These are phyloP conservation scores for Coemansia sp. DNA, from an alignment of 192 early-diverging fungal species.

Conservation along the genomic window DNA sequence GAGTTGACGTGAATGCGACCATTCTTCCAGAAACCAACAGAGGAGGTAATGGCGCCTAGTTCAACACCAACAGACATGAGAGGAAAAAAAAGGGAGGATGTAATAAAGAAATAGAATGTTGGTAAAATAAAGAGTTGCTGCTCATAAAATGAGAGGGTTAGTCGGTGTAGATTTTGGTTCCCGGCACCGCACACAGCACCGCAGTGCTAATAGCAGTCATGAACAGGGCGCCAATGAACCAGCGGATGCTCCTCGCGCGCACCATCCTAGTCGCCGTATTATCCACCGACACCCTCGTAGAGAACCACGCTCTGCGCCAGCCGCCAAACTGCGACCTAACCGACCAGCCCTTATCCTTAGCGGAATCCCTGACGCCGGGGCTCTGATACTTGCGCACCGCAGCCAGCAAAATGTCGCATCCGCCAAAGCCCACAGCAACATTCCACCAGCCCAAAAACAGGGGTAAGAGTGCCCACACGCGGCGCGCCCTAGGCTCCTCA, in stretches of 20 bases:
- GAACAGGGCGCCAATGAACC: slow-evolving; percentile 45
- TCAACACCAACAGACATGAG: slow-evolving; percentile 61
- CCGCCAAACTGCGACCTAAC: slow-evolving; percentile 23
- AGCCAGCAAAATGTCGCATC: slow-evolving; percentile 45
- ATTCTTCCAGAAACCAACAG: slow-evolving; percentile 65
- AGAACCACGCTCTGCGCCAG: slow-evolving; percentile 48
- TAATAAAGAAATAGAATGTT: slow-evolving; percentile 7
- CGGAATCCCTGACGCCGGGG: slow-evolving; percentile 10
- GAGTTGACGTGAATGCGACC: slow-evolving; percentile 91
- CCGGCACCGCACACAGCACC: slow-evolving; percentile 49
- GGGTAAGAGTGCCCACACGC: slow-evolving; percentile 42
- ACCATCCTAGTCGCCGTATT: slow-evolving; percentile 52
- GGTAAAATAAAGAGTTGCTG: not conserved
- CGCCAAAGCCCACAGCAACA: slow-evolving; percentile 52
- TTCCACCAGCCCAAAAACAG: slow-evolving; percentile 53
- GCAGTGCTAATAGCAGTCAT: slow-evolving; percentile 49
- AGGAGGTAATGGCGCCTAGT: slow-evolving; percentile 57
- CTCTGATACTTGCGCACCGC: slow-evolving; percentile 52
- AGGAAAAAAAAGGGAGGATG: not conserved
- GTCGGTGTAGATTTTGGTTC: slow-evolving; percentile 42
- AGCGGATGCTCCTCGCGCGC: slow-evolving; percentile 43
- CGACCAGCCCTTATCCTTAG: slow-evolving; percentile 5
- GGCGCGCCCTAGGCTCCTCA: slow-evolving; percentile 31
- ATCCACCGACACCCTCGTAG: slow-evolving; percentile 44
- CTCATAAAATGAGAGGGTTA: not conserved